Conservation (phyloP, 2,329 filamentous ascomycete genomes). For the Paramyrothecium sp. region DNA sequence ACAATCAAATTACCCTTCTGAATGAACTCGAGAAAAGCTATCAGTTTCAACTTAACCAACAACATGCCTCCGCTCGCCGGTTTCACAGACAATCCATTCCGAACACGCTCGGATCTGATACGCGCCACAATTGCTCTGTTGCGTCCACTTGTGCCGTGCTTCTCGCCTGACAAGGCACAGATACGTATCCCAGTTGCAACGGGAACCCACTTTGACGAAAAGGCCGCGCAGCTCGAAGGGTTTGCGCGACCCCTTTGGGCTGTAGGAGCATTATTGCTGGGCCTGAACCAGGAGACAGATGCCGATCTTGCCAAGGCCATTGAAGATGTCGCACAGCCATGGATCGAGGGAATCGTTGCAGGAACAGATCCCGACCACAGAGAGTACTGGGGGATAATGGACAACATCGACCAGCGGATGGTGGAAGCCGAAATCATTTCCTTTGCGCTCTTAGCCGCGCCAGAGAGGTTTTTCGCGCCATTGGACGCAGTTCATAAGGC, state of each 20-base stretch:
- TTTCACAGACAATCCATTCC: constrained; percentile 40
- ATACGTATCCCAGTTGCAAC: constrained; percentile 35
- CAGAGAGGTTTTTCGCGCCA: constrained; percentile 29
- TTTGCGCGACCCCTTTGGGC: constrained; percentile 39
- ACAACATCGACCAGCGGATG: constrained; percentile 49
- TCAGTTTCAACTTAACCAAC: constrained; percentile 2
- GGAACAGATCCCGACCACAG: constrained; percentile 30
- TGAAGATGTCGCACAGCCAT: constrained; percentile 18
- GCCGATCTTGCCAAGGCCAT: not conserved
- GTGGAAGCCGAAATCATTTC: constrained; percentile 52
- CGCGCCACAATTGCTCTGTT: constrained; percentile 31
- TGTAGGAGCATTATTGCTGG: constrained; percentile 37
- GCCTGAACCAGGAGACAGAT: constrained; percentile 22
- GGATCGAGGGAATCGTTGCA: constrained; percentile 26
- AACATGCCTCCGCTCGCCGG: constrained; percentile 35
- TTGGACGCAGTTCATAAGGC: constrained; percentile 24
- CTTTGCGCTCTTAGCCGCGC: constrained; percentile 44
- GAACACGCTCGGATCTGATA: constrained; percentile 31
- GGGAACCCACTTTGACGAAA: constrained; percentile 41
- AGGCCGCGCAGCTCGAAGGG: constrained; percentile 43
- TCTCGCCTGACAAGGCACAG: constrained; percentile 30
- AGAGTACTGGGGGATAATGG: constrained; percentile 47
- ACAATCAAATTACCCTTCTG: too few species aligned
- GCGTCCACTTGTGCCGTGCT: constrained; percentile 26
- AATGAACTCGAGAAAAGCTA: not conserved